Percentiles rank a stretch among this genome's conserved stretches.
These are phyloP conservation scores for Suillus bovinus DNA, from an alignment of 768 basidiomycete genomes.

Conservation along the genomic window DNA sequence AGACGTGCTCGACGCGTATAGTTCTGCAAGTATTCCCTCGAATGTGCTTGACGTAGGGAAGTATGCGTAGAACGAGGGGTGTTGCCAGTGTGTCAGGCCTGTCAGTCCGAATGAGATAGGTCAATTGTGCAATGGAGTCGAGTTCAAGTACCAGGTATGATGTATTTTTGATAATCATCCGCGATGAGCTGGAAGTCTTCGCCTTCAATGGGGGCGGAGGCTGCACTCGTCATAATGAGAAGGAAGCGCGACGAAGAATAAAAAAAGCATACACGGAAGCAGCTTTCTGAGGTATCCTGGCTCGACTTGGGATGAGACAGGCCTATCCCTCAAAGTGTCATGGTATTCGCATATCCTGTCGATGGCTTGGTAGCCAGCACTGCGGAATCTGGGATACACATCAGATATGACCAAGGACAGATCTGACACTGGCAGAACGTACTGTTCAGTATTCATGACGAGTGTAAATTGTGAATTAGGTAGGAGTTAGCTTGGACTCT, in stretches of 20 bases:
- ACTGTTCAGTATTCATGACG: slow-evolving; percentile 53
- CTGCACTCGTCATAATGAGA: slow-evolving; percentile 28
- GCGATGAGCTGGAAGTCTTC: slow-evolving; percentile 74
- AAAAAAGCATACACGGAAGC: slow-evolving; percentile 53
- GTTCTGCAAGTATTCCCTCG: slow-evolving; percentile 80
- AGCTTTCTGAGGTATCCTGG: slow-evolving; percentile 81
- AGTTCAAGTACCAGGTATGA: slow-evolving; percentile 67
- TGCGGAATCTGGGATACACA: slow-evolving; percentile 61
- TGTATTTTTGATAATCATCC: slow-evolving; percentile 76
- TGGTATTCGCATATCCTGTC: slow-evolving; percentile 93
- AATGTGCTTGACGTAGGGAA: slow-evolving; percentile 81
- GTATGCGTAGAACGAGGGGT: slow-evolving; percentile 88
- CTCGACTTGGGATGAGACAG: slow-evolving; percentile 73
- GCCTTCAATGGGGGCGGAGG: slow-evolving; percentile 62
- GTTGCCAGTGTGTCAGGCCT: slow-evolving; percentile 92
- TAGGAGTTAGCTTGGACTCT: neutral
- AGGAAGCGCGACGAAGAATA: neutral
- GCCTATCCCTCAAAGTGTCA: slow-evolving; percentile 56
- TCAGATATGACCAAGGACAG: neutral
- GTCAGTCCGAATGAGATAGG: neutral
- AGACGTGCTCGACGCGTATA: slow-evolving; percentile 70
- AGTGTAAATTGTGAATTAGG: neutral
- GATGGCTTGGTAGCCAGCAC: slow-evolving; percentile 84
- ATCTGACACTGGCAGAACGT: slow-evolving; percentile 12
- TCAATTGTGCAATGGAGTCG: neutral